phyloP scores from a whole-genome alignment of 208 protist genomes.

The Leishmania martiniquensis region DNA sequence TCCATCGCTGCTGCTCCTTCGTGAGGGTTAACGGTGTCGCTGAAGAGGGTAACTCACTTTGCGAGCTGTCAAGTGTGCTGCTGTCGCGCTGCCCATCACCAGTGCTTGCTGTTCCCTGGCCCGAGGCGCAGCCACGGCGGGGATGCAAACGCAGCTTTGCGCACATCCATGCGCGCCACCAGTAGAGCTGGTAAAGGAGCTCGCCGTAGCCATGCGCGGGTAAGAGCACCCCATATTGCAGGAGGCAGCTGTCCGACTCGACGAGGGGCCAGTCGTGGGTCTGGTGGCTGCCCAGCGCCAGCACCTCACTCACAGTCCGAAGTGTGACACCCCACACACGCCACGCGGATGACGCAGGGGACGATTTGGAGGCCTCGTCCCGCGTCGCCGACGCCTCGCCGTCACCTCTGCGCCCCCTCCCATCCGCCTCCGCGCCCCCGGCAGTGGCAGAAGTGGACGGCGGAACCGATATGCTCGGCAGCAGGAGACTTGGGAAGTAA shows the following conservation, averaged over 20 bases:
- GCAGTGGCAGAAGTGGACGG: not conserved
- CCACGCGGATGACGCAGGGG: constrained; percentile 27
- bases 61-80: not conserved
- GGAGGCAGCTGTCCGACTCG: constrained; percentile 48
- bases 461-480: constrained; percentile 16
- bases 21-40: not conserved
- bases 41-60: not conserved
- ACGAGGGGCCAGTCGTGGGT: constrained; percentile 73
- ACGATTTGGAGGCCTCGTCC: not conserved
- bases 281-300: constrained; percentile 53
- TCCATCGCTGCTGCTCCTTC: not conserved
- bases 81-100: not conserved
- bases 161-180: constrained; percentile 30
- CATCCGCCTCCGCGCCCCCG: not conserved
- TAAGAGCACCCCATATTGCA: constrained; percentile 56
- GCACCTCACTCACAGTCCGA: constrained; percentile 57
- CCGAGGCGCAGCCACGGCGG: not conserved
- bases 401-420: not conserved
- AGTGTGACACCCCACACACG: constrained; percentile 72
- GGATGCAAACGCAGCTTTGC: constrained; percentile 1
- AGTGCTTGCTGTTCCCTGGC: not conserved
- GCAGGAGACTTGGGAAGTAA: constrained; percentile 50
- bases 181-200: constrained; percentile 40
- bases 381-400: not conserved
- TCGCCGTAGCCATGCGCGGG: constrained; percentile 81